Conservation (phyloP, 768 basidiomycete genomes). For the Cystobasidium onofrii region DNA sequence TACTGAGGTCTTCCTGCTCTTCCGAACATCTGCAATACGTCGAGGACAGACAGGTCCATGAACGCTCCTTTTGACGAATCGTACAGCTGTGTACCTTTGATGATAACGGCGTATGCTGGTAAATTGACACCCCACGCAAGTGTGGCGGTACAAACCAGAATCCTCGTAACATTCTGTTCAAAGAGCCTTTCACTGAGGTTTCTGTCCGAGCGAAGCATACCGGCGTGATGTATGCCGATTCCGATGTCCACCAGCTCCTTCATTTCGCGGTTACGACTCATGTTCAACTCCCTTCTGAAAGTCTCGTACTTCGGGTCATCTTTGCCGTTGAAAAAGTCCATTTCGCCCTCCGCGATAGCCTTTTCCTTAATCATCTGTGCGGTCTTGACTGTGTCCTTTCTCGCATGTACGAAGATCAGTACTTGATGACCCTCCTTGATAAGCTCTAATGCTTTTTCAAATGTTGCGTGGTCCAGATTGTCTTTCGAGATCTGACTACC, state of each 20-base stretch:
- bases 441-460: slow-evolving; percentile 78
- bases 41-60: slow-evolving; percentile 82
- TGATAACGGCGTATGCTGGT: slow-evolving; percentile 75
- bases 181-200: slow-evolving; percentile 95
- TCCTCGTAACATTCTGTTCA: slow-evolving; percentile 82
- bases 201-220: slow-evolving; percentile 87
- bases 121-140: slow-evolving; percentile 99
- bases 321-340: slow-evolving; percentile 70
- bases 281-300: slow-evolving; percentile 68
- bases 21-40: slow-evolving; percentile 92
- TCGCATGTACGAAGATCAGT: slow-evolving; percentile 98
- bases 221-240: slow-evolving; percentile 94
- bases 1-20: slow-evolving; percentile 65
- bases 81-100: slow-evolving; percentile 92
- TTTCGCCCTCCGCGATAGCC: slow-evolving; percentile 57
- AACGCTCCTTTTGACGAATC: slow-evolving; percentile 83
- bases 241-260: slow-evolving; percentile 82
- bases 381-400: slow-evolving; percentile 94
- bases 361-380: slow-evolving; percentile 72
- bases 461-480: slow-evolving; percentile 80
- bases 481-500: slow-evolving; percentile 63
- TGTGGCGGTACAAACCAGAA: slow-evolving; percentile 93
- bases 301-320: slow-evolving; percentile 69
- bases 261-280: slow-evolving; percentile 91
- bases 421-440: slow-evolving; percentile 91